Conservation (phyloP, 1,139 yeast genomes). For the Candida neerlandica region DNA sequence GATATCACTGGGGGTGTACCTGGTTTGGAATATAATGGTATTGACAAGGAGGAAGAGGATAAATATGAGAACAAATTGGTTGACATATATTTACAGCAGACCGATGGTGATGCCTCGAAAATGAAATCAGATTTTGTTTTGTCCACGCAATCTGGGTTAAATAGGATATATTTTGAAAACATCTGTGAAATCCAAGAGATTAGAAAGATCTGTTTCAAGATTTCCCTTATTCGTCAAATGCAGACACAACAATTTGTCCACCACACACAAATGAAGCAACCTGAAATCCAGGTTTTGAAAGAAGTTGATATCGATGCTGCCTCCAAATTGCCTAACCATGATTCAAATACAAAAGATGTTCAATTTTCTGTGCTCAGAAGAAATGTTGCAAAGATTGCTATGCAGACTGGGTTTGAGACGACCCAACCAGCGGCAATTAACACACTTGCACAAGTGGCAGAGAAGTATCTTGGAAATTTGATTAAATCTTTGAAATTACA, state of each 20-base stretch:
- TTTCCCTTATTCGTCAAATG: slow-evolving; percentile 86
- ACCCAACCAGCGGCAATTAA: slow-evolving; percentile 79
- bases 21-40: slow-evolving; percentile 55
- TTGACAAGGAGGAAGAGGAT: slow-evolving; percentile 48
- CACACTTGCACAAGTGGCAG: slow-evolving; percentile 81
- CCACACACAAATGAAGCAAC: slow-evolving; percentile 72
- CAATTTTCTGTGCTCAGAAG: slow-evolving; percentile 70
- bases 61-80: slow-evolving; percentile 52
- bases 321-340: slow-evolving; percentile 73
- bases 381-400: slow-evolving; percentile 74
- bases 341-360: slow-evolving; percentile 54
- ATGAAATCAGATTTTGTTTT: slow-evolving; percentile 34
- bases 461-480: slow-evolving; percentile 73
- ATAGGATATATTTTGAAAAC: slow-evolving; percentile 62
- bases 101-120: slow-evolving; percentile 30
- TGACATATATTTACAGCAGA: slow-evolving; percentile 36
- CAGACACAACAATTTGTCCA: slow-evolving; percentile 82
- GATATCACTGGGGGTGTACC: slow-evolving; percentile 85
- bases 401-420: slow-evolving; percentile 93
- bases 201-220: slow-evolving; percentile 83
- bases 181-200: slow-evolving; percentile 84
- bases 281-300: slow-evolving; percentile 60
- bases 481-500: slow-evolving; percentile 73
- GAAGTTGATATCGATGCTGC: slow-evolving; percentile 80
- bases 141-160: slow-evolving; percentile 56